Percentiles rank a stretch among this genome's conserved stretches.
phyloP scores from a whole-genome alignment of 2,329 filamentous ascomycete species.

The Bertia moriformis region DNA sequence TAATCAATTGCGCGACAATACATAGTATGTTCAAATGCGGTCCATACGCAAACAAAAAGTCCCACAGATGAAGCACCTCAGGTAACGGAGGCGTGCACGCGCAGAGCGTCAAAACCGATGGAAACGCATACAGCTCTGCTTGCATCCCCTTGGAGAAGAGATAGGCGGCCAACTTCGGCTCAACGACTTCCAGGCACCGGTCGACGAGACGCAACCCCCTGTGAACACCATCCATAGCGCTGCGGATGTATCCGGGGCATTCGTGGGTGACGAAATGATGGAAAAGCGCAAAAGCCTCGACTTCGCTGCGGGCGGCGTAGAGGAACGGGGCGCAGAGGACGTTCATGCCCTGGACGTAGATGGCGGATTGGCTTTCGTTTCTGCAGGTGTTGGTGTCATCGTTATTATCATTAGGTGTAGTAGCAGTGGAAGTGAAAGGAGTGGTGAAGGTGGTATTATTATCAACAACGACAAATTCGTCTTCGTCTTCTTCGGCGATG shows the following conservation, averaged over 20 bases:
- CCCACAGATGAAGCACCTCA: slow-evolving; percentile 86
- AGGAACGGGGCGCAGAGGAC: slow-evolving; percentile 90
- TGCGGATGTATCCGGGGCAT: slow-evolving; percentile 83
- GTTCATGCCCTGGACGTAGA: slow-evolving; percentile 98
- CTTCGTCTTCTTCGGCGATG: neutral
- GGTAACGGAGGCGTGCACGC: slow-evolving; percentile 90
- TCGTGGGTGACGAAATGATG: slow-evolving; percentile 75
- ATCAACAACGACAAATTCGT: neutral
- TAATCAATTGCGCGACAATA: slow-evolving; percentile 85
- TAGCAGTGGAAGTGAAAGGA: slow-evolving; percentile 31
- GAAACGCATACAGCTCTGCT: slow-evolving; percentile 91
- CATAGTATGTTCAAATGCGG: slow-evolving; percentile 89
- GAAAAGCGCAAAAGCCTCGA: slow-evolving; percentile 86
- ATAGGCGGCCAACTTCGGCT: slow-evolving; percentile 72
- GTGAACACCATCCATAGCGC: slow-evolving; percentile 95
- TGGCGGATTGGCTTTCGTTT: slow-evolving; percentile 56
- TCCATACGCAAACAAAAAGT: slow-evolving; percentile 92
- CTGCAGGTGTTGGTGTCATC: slow-evolving; percentile 48
- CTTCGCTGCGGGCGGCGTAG: slow-evolving; percentile 85
- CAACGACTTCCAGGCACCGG: slow-evolving; percentile 78
- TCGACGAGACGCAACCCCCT: slow-evolving; percentile 82
- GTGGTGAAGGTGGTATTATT: slow-evolving; percentile 15
- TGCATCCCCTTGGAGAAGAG: slow-evolving; percentile 75
- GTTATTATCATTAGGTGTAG: slow-evolving; percentile 45
- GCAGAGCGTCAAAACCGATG: slow-evolving; percentile 83